Base-by-base conservation (phyloP, 441 rosid species). In the Populus hybrid region DNA sequence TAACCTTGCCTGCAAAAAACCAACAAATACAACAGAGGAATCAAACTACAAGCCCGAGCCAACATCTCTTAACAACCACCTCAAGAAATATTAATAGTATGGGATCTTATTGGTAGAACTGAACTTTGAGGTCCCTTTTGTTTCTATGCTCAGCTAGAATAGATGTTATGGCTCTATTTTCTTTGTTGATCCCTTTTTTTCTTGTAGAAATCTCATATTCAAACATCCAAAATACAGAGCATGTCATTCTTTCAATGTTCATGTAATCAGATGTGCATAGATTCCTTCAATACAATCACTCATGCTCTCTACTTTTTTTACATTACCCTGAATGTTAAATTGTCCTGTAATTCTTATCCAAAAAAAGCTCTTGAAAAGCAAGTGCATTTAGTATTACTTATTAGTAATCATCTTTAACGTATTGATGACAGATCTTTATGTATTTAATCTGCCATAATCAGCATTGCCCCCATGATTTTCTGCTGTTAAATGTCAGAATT, bases 11-110 rank as follows among this genome's bases (percentile, higher is more conserved):
- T 26, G 28, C 28, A 26, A 26, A 26, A 26, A 1, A 26, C 28
- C 28, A 26, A 26, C 28, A 26, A 26, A 26, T 26, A 26, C 28
- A 26, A 26, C 90, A 79, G 28, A 26, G 28, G 28, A 26, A 26
- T 26, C 28, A 26, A 26, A 26, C 28, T 26, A 26, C 28, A 26
- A 1, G 28, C 28, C 28, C 28, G 28, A 26, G 28, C 28, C 28
- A 26, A 26, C 26, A 26, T 1, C 26, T 26, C 26, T 26, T 26
- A 26, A 26, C 26, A 26, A 26, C 26, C 28, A 26, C 2, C 28
- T 26, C 28, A 1, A 26, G 28, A 26, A 26, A 26, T 1, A 26
- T 26, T 26, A 26, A 26, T 26, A 1, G 28, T 26, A 26, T 26
- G 28, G 28, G 28, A 26, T 26, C 28, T 26, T 26, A 26, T 26